Evolutionary conservation across 148 eudicot genomes (phyloP).

Genomic region (Rhododendron mucronatum): DNA sequence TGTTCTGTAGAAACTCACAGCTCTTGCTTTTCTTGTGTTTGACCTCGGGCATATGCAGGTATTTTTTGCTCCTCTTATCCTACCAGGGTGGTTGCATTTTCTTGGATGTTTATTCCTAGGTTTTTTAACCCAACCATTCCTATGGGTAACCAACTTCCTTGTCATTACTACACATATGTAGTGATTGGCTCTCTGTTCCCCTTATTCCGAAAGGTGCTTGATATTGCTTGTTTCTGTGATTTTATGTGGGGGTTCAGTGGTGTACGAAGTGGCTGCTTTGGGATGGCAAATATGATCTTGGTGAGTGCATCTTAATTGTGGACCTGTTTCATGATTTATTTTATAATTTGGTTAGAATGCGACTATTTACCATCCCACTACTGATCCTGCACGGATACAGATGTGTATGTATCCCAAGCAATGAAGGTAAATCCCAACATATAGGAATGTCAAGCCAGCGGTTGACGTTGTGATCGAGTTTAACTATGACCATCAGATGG

Average conservation of each 20-base stretch:
- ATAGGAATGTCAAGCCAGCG: background rate
- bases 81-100: background rate
- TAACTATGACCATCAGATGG: background rate
- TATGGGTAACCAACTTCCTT: background rate
- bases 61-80: background rate
- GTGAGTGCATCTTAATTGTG: conserved; percentile 28
- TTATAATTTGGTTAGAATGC: background rate
- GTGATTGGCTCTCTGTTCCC: background rate
- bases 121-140: background rate
- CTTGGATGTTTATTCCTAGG: background rate
- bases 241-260: conserved; percentile 34
- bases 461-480: background rate
- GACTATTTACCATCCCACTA: background rate
- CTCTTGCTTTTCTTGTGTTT: conserved; percentile 33
- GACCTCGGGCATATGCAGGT: conserved; percentile 52
- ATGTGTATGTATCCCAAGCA: background rate
- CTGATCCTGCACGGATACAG: background rate
- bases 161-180: background rate
- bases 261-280: conserved; percentile 48
- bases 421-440: background rate
- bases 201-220: background rate
- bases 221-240: background rate
- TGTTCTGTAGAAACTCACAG: conserved; percentile 33
- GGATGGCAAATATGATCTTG: conserved; percentile 35
- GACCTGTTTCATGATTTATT: background rate